Base-by-base conservation (phyloP, 1,284 basidiomycete genomes). In the Heterobasidion parviporum region DNA sequence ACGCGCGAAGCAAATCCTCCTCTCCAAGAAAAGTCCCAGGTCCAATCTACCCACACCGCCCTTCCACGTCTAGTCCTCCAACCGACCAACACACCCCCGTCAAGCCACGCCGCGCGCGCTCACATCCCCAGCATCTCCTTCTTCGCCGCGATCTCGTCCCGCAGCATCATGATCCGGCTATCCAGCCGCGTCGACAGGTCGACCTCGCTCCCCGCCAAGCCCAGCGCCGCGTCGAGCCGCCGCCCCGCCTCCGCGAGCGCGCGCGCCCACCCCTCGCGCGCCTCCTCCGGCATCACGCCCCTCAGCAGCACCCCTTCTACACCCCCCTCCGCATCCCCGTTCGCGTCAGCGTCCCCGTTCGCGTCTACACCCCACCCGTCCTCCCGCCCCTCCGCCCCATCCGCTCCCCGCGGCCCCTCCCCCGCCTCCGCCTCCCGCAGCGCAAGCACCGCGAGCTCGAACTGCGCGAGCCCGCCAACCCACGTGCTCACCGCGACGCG, bases 131-230 rank as follows among this genome's bases (percentile, higher is more conserved):
- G 57, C 69, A 72, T 71, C 63, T 71, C 77, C 65, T 70, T 76
- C 75, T 88, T 89, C 59, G 71, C 65, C 65, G 63, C 70, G 60
- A 90, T 83, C 78, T 89, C 86, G 64, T 87, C 83, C 62, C 74
- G 73, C 54, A 89, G 67, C 82, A 89, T 83, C 59, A 75, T 73
- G 52, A 89, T 77, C 65, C 87, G 69, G 65, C 78, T 85, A 58
- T 88, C 87, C 59, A 89, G 65, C 64, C 87, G 70, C 56, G 81
- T 82, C 44, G 79, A 80, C 64, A 90, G 57, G 67, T 89, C 87
- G 32, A 81, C 74, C 54, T 77, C 70, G 60, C 73, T 80, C 53
- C 79, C 74, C 47, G 80, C 76, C 33, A 82, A 59, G 8, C 65
- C 63, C 51, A 80, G 66, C 53, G 83, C 82, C 57, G 70, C 67